A percentile compares a stretch with the other conserved stretches of the same genome.
phyloP scores from a whole-genome alignment of 1,139 yeast species.

The Pichia sp. region DNA sequence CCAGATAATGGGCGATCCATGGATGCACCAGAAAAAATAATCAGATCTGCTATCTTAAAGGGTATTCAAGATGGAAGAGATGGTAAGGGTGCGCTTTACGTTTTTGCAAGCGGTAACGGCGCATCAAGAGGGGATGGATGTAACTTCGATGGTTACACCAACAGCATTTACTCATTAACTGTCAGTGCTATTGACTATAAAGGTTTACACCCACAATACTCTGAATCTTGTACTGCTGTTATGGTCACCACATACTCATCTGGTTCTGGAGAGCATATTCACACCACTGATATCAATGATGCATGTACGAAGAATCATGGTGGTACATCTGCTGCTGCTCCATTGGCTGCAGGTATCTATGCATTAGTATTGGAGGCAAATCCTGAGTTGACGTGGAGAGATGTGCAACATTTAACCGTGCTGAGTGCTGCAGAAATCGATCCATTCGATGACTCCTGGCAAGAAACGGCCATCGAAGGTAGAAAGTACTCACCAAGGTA shows the following conservation, averaged over 20 bases:
- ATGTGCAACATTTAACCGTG: conserved; percentile 78
- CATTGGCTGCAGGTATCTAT: conserved; percentile 92
- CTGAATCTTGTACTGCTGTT: conserved; percentile 94
- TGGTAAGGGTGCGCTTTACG: conserved; percentile 81
- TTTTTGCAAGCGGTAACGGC: conserved; percentile 97
- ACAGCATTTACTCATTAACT: conserved; percentile 90
- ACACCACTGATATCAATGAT: conserved; percentile 79
- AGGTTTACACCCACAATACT: conserved; percentile 79
- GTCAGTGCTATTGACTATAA: conserved; percentile 88
- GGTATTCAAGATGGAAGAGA: conserved; percentile 83
- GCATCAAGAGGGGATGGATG: conserved; percentile 80
- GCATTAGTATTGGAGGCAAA: conserved; percentile 75
- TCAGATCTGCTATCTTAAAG: conserved; percentile 71
- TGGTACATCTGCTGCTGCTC: conserved; percentile 99
- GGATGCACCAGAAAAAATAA: conserved; percentile 76
- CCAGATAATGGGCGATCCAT: conserved; percentile 85
- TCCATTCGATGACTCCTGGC: conserved; percentile 65
- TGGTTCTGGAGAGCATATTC: conserved; percentile 85
- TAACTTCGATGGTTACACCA: conserved; percentile 96
- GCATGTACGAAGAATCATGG: conserved; percentile 74
- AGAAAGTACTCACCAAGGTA: conserved; percentile 72
- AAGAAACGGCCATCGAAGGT: conserved; percentile 48
- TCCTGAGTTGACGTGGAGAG: conserved; percentile 93
- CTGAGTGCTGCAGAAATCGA: conserved; percentile 65
- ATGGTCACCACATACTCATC: conserved; percentile 94